Percentiles rank a stretch among this genome's conserved stretches.
Conservation (phyloP, 2,329 filamentous ascomycete genomes). For the Phaeoacremonium minimum region DNA sequence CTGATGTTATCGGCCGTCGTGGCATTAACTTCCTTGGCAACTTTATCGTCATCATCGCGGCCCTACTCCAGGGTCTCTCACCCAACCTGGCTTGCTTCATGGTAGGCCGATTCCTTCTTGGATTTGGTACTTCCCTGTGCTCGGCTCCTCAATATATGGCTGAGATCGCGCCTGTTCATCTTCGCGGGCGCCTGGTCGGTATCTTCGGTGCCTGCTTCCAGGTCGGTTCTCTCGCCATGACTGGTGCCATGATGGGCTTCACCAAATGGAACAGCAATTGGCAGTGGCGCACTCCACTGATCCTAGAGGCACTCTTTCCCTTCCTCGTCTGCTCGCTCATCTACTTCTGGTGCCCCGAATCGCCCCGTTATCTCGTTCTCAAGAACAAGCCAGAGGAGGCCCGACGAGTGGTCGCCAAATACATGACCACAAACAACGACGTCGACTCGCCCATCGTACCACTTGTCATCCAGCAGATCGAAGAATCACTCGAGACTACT, state of each 20-base stretch:
- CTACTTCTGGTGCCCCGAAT: slow-evolving; percentile 30
- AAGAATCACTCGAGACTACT: slow-evolving; percentile 35
- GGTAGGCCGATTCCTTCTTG: slow-evolving; percentile 27
- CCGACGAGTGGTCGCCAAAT: slow-evolving; percentile 28
- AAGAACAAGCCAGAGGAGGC: slow-evolving; percentile 24
- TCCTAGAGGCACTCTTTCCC: slow-evolving; percentile 44
- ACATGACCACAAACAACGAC: slow-evolving; percentile 34
- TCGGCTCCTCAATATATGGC: slow-evolving; percentile 22
- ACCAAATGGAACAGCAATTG: slow-evolving; percentile 28
- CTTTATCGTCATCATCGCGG: slow-evolving; percentile 35
- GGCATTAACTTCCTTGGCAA: slow-evolving; percentile 43
- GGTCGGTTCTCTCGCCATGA: slow-evolving; percentile 35
- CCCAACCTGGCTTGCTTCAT: slow-evolving; percentile 26
- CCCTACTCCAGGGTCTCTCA: slow-evolving; percentile 42
- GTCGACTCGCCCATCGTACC: slow-evolving; percentile 34
- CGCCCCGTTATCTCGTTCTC: slow-evolving; percentile 26
- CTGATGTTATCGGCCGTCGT: slow-evolving; percentile 46
- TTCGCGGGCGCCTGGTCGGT: slow-evolving; percentile 37
- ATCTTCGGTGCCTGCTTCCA: slow-evolving; percentile 43
- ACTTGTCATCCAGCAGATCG: slow-evolving; percentile 35
- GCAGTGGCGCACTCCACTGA: slow-evolving; percentile 30
- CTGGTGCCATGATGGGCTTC: slow-evolving; percentile 36
- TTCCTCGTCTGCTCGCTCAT: slow-evolving; percentile 38
- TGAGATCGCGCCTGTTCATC: slow-evolving; percentile 20
- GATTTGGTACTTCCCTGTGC: slow-evolving; percentile 24